A percentile compares a stretch with the other conserved stretches of the same genome.
Evolutionary conservation across 805 yeast species (phyloP).

Genomic region (Nakazawaea ambrosiae): DNA sequence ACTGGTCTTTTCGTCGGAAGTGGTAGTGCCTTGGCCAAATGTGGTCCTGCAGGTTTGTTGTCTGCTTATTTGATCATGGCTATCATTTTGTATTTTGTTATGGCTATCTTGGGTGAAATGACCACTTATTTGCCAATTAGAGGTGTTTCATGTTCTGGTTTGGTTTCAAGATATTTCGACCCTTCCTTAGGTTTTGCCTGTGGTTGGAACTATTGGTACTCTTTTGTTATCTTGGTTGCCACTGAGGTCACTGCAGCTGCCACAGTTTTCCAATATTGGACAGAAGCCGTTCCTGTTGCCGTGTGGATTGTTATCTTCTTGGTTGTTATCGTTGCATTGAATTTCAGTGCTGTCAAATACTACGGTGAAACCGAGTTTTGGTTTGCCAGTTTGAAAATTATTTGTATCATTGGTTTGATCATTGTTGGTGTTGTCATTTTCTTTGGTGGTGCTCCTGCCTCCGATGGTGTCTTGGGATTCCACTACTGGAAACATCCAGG

Average conservation of each 20-base stretch:
- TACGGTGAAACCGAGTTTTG: constrained; percentile 56
- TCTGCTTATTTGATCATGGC: constrained; percentile 59
- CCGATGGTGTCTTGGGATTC: constrained; percentile 36
- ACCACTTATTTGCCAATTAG: constrained; percentile 55
- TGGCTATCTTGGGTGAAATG: constrained; percentile 62
- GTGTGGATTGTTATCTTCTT: constrained; percentile 54
- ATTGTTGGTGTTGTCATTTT: constrained; percentile 49
- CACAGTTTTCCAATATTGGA: constrained; percentile 56
- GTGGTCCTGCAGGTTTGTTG: constrained; percentile 38
- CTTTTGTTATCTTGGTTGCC: constrained; percentile 46
- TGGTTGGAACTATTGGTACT: constrained; percentile 40
- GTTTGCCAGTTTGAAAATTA: constrained; percentile 57
- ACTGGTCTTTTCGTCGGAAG: constrained; percentile 50
- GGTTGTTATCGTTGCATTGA: constrained; percentile 37
- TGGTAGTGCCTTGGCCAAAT: constrained; percentile 30
- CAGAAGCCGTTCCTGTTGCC: constrained; percentile 44
- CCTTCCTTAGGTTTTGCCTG: constrained; percentile 54
- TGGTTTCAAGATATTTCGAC: constrained; percentile 55
- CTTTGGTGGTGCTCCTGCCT: constrained; percentile 59
- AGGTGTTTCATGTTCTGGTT: constrained; percentile 57
- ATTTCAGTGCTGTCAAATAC: constrained; percentile 44
- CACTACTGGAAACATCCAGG: constrained; percentile 32
- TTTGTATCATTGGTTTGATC: constrained; percentile 58
- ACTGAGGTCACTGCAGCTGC: constrained; percentile 64
- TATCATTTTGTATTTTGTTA: constrained; percentile 55